phyloP scores from a whole-genome alignment of 1,139 yeast species.

The Dujonia santamariae region DNA sequence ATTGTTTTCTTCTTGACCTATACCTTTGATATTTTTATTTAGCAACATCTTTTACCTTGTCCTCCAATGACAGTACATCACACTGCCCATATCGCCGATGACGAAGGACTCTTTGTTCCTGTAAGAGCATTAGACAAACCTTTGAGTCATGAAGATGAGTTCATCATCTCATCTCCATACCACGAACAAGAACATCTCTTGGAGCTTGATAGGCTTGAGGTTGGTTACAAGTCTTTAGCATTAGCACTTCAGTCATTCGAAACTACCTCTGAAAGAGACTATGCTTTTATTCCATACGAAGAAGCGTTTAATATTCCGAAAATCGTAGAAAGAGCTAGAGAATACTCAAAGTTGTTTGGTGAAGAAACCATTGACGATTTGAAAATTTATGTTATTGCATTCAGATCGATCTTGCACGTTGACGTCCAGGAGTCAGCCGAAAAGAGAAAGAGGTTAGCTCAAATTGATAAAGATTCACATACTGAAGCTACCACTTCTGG shows the following conservation, averaged over 20 bases:
- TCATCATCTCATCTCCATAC: slow-evolving; percentile 27
- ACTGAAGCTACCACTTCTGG: slow-evolving; percentile 28
- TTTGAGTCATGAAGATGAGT: not conserved
- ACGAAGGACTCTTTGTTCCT: slow-evolving; percentile 8
- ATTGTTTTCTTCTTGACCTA: slow-evolving; percentile 1
- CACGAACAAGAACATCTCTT: slow-evolving; percentile 21
- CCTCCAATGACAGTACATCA: slow-evolving; percentile 3
- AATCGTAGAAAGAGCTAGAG: slow-evolving; percentile 15
- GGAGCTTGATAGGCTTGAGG: slow-evolving; percentile 16
- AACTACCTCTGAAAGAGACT: slow-evolving; percentile 12
- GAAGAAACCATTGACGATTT: slow-evolving; percentile 14
- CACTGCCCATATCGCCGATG: slow-evolving; percentile 8
- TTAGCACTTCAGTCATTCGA: slow-evolving; percentile 25
- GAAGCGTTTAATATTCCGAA: slow-evolving; percentile 23
- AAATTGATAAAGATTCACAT: slow-evolving; percentile 26
- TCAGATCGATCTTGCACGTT: slow-evolving; percentile 23
- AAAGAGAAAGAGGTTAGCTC: slow-evolving; percentile 19
- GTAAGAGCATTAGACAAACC: slow-evolving; percentile 5
- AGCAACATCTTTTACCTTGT: too few relatives aligned
- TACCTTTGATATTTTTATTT: not conserved
- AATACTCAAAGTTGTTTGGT: slow-evolving; percentile 13
- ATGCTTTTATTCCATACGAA: slow-evolving; percentile 20
- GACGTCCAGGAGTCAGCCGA: slow-evolving; percentile 20
- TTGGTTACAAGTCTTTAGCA: slow-evolving; percentile 19
- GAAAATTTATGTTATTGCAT: slow-evolving; percentile 25